phyloP scores from a whole-genome alignment of 306 rosid genomes.

The Vigna radiata region DNA sequence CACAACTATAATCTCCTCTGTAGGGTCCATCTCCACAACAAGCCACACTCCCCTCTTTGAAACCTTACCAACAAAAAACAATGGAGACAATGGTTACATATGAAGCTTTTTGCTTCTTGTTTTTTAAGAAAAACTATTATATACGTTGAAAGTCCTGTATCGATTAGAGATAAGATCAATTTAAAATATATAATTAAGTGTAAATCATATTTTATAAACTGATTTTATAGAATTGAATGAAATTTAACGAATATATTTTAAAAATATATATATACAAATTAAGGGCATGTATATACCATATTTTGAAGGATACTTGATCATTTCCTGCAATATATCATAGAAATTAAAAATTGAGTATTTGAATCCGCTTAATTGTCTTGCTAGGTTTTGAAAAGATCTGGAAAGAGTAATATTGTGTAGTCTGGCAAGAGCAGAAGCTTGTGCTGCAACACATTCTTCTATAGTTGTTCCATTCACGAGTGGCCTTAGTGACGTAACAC shows the following conservation, averaged over 20 bases:
- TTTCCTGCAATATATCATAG: conserved; percentile 3
- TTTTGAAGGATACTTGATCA: conserved; percentile 50
- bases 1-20: conserved; percentile 66
- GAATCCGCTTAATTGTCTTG: conserved; percentile 48
- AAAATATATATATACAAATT: not conserved
- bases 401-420: conserved; percentile 53
- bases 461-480: not conserved
- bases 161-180: too few species aligned
- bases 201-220: too few species aligned
- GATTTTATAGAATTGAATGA: too few species aligned
- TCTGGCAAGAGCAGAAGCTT: conserved; percentile 39
- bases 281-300: conserved; percentile 26
- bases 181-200: too few species aligned
- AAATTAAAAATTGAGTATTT: conserved; percentile 49
- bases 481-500: conserved; percentile 46
- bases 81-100: not conserved
- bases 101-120: not conserved
- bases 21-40: conserved; percentile 70
- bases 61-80: conserved; percentile 40
- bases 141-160: too few species aligned
- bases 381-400: conserved; percentile 36
- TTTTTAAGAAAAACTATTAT: too few species aligned
- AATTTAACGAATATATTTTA: too few species aligned
- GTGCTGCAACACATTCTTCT: conserved; percentile 45
- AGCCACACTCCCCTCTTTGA: conserved; percentile 55